phyloP scores from a whole-genome alignment of 2,329 filamentous ascomycete genomes.

The Aspergillus glaucus region DNA sequence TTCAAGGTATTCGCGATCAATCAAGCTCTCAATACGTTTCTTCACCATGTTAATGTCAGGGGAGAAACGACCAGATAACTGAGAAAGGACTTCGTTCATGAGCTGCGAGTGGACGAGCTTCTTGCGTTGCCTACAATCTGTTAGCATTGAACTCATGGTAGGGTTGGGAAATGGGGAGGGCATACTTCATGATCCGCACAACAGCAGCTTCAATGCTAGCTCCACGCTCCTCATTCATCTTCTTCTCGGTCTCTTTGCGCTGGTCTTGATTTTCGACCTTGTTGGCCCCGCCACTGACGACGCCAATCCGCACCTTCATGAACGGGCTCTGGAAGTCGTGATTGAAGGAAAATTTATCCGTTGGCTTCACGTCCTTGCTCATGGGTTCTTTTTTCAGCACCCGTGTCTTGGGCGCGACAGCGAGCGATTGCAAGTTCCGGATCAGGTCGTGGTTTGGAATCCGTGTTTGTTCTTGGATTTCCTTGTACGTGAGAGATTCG shows the following conservation, averaged over 20 bases:
- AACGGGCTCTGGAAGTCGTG: conserved; percentile 72
- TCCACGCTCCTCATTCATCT: conserved; percentile 45
- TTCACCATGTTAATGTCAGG: conserved; percentile 50
- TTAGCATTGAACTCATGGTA: conserved; percentile 1
- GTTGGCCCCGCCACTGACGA: conserved; percentile 68
- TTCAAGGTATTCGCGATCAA: conserved; percentile 49
- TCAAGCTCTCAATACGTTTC: conserved; percentile 47
- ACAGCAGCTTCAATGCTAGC: conserved; percentile 48
- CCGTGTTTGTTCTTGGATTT: conserved; percentile 75
- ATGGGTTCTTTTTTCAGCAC: conserved; percentile 75
- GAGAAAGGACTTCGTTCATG: conserved; percentile 46
- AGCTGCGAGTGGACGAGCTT: conserved; percentile 42
- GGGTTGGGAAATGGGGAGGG: conserved; percentile 1
- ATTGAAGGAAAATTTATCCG: conserved; percentile 79
- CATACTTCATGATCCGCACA: conserved; percentile 50
- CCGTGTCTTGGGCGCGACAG: conserved; percentile 74
- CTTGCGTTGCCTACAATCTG: conserved; percentile 41
- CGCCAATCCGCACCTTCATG: conserved; percentile 81
- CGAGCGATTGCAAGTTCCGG: conserved; percentile 72
- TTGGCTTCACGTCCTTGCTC: conserved; percentile 67
- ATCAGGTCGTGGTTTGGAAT: conserved; percentile 69
- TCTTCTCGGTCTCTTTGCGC: conserved; percentile 46
- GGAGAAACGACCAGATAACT: conserved; percentile 43
- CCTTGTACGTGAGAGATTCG: conserved; percentile 56
- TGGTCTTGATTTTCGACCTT: conserved; percentile 72